These are phyloP conservation scores for Fusarium pseudocircinatum DNA, from an alignment of 2,329 filamentous ascomycete species.

Conservation along the genomic window DNA sequence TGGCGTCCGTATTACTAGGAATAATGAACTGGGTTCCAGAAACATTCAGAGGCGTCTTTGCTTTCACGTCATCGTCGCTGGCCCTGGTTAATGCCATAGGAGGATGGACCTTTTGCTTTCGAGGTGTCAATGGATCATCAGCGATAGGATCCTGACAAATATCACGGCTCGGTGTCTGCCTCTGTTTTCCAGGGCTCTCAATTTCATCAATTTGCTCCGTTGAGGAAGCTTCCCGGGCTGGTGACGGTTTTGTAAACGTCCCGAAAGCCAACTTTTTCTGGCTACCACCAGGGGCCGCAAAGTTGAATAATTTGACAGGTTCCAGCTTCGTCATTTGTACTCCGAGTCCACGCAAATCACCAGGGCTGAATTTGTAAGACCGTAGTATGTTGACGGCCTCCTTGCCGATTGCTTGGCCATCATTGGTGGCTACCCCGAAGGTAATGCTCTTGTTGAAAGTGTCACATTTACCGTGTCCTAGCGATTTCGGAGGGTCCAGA, in stretches of 20 bases:
- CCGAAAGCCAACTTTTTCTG: conserved; percentile 83
- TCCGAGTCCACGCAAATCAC: conserved; percentile 91
- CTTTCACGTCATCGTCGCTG: conserved; percentile 60
- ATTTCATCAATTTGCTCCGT: conserved; percentile 63
- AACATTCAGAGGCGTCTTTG: conserved; percentile 78
- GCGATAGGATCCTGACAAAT: conserved; percentile 62
- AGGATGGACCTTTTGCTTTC: conserved; percentile 63
- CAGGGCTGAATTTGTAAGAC: conserved; percentile 84
- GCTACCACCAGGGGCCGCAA: conserved; percentile 72
- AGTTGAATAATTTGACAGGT: conserved; percentile 69
- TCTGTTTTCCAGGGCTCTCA: conserved; percentile 50
- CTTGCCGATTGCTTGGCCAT: conserved; percentile 74
- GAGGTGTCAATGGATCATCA: conserved; percentile 63
- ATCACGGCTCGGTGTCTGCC: conserved; percentile 41
- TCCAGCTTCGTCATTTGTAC: conserved; percentile 95
- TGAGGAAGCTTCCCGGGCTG: conserved; percentile 52
- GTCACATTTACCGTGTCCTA: conserved; percentile 96
- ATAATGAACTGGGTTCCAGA: conserved; percentile 92
- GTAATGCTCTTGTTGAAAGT: conserved; percentile 87
- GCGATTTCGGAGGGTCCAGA: conserved; percentile 88
- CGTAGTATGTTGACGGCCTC: conserved; percentile 88
- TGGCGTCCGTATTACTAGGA: conserved; percentile 82
- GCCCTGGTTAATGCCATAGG: conserved; percentile 62
- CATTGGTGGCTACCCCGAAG: conserved; percentile 86
- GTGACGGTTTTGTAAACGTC: conserved; percentile 53